Percentiles rank a stretch among this genome's conserved stretches.
phyloP scores from a whole-genome alignment of 176 grass and related monocot genomes.

The Oryza brachyantha region DNA sequence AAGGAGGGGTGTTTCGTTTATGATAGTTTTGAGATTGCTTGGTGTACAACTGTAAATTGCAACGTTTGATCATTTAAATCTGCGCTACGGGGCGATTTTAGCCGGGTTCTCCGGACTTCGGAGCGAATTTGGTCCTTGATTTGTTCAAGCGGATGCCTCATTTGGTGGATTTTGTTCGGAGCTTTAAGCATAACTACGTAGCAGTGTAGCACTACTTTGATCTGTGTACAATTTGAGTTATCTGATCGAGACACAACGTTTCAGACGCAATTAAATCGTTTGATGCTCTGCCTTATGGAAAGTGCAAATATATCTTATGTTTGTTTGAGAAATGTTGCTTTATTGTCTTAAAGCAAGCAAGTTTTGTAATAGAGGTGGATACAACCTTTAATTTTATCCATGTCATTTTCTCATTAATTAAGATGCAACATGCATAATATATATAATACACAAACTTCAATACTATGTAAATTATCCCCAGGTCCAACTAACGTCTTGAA shows the following conservation, averaged over 20 bases:
- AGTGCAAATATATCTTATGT: no score
- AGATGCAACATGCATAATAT: no score
- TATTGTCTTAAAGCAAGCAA: no score
- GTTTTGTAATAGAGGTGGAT: no score
- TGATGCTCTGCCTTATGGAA: no score
- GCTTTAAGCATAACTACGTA: not conserved
- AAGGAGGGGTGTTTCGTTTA: slow-evolving; percentile 10
- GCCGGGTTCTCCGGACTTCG: no score
- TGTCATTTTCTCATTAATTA: no score
- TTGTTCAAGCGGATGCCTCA: not conserved
- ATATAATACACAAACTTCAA: no score
- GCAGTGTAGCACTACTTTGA: not conserved
- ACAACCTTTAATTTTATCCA: no score
- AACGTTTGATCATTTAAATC: not conserved
- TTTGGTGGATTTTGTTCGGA: not conserved
- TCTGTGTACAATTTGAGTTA: not conserved
- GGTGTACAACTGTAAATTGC: not conserved
- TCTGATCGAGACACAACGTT: not conserved
- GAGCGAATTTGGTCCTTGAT: not conserved
- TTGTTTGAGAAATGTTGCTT: no score
- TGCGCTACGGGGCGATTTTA: not conserved
- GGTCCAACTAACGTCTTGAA: not conserved
- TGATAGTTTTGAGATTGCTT: not conserved
- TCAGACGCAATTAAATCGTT: no score
- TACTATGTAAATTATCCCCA: no score